Evolutionary conservation across 768 basidiomycete genomes (phyloP), one percentile per base, ranked within the genome.

Genomic region (Kwoniella sp.): DNA sequence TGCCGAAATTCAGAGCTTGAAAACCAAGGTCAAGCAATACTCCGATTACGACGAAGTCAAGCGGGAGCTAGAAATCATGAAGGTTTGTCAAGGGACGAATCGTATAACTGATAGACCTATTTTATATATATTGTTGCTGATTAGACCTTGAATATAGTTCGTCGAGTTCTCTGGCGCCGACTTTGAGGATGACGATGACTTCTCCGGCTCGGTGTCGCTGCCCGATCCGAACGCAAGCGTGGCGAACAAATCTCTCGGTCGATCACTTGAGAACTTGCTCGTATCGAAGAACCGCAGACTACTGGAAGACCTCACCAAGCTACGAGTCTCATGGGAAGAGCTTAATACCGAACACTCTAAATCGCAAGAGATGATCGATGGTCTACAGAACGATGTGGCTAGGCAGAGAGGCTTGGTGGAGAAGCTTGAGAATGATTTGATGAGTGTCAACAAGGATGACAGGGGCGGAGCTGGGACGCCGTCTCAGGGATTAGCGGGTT

Each of bases 1-100:
- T 2, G 77, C 77, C 2, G 93, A 96, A 80, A 82, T 88, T 4
- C 88, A 89, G 17, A 84, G 84, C 52, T 83, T 94, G 1, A 87
- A 85, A 76, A 80, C 82, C 33, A 87, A 87, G 68, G 81, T 98
- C 37, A 87, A 86, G 71, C 86, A 86, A 68, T 90, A 88, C 65
- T 79, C 79, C 17, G 92, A 99, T 79, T 98, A 99, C 72, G 95
- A 98, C 73, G 94, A 98, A 81, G 87, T 98, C 75, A 98, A 98
- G 82, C 88, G 96, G 26, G 96, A 99, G 78, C 84, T 99, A 27
- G 93, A 93, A 75, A 98, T 99, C 68, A 91, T 98, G 91, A 97
- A 99, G 87, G 96, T 91, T 53, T 50, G 81, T 74, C 5, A 33
- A 40, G 40, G 37, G 33, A 3, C 8, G 40, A 22, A n/a, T n/a